Base-by-base conservation (phyloP, 192 early-diverging fungal species). In the Coemansia guatemalensis region DNA sequence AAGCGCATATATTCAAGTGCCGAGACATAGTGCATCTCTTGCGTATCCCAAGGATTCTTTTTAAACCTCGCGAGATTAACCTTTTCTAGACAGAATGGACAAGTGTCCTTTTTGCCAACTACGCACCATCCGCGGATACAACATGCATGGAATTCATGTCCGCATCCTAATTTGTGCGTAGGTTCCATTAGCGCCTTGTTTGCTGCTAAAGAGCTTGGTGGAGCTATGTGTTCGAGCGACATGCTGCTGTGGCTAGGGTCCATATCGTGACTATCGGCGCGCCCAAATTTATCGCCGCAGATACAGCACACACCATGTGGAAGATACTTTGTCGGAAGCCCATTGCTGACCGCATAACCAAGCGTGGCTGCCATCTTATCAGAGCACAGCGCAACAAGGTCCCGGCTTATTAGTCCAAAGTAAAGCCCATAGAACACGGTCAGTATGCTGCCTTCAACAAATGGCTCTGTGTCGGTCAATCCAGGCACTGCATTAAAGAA, bases 101-200 rank as follows among this genome's bases (percentile, higher is more conserved):
- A 84, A 8, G 68, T 52, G n/a, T 81, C 74, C 23, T 68, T 64
- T 62, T 84, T 84, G 8, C 82, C 82, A 44, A 84, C 58, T 4
- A 84, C 67, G 35, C 78, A 80, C 82, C 82, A 84, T 20, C 82
- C 82, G 33, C 78, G 78, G 50, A 84, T 81, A 30, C 82, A 84
- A 22, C 63, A 71, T 11, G 78, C 74, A 23, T 84, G 82, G 71
- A 84, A 84, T 57, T 58, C 75, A 49, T 82, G 80, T 20, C 63
- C 64, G 27, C 80, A 82, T 5, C 48, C 68, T 26, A 82, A 62
- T 5, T 30, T 39, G 53, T 82, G 75, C 17, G 62, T 71, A 1
- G 80, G 75, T 64, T 82, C 80, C 17, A 17, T 32, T 8, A 49
- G 21, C 17, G 22, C 53, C 55, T 23, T 24, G 50, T 27, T 35